Evolutionary conservation across 2,329 filamentous ascomycete species (phyloP).

Genomic region (Didymella segeticola): DNA sequence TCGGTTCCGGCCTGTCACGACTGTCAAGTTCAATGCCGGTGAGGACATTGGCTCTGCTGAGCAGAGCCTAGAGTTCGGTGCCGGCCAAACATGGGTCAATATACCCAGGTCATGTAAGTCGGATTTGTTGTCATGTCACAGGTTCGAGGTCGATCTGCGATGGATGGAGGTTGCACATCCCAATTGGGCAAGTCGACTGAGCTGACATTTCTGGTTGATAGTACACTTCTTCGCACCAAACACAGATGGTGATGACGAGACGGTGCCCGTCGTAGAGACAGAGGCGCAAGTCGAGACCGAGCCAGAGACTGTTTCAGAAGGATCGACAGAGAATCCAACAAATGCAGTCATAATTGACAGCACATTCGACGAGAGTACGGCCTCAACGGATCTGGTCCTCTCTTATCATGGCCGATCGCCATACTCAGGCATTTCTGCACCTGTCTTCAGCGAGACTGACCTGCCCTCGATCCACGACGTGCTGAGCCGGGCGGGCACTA

Average conservation of each 20-base stretch:
- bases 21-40: conserved; percentile 43
- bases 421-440: conserved; percentile 14
- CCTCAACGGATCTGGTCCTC: conserved; percentile 9
- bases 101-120: conserved; percentile 35
- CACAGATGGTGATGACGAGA: conserved; percentile 33
- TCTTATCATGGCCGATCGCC: conserved; percentile 17
- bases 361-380: conserved; percentile 1
- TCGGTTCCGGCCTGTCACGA: conserved; percentile 39
- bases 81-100: conserved; percentile 37
- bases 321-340: conserved; percentile 7
- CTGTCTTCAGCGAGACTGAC: conserved; percentile 17
- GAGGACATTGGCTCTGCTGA: conserved; percentile 41
- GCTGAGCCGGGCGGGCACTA: conserved; percentile 11
- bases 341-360: background rate
- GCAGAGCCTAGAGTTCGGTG: conserved; percentile 35
- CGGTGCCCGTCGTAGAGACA: conserved; percentile 11
- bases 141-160: background rate
- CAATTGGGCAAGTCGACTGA: conserved; percentile 1
- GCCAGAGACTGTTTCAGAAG: conserved; percentile 19
- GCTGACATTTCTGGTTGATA: conserved; percentile 12
- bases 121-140: background rate
- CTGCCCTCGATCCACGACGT: conserved; percentile 29
- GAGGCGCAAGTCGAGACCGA: conserved; percentile 17
- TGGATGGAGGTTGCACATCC: background rate
- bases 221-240: conserved; percentile 41